A percentile compares a stretch with the other conserved stretches of the same genome.
Evolutionary conservation across 179 eudicot species (phyloP).

Genomic region (Silene vulgaris): DNA sequence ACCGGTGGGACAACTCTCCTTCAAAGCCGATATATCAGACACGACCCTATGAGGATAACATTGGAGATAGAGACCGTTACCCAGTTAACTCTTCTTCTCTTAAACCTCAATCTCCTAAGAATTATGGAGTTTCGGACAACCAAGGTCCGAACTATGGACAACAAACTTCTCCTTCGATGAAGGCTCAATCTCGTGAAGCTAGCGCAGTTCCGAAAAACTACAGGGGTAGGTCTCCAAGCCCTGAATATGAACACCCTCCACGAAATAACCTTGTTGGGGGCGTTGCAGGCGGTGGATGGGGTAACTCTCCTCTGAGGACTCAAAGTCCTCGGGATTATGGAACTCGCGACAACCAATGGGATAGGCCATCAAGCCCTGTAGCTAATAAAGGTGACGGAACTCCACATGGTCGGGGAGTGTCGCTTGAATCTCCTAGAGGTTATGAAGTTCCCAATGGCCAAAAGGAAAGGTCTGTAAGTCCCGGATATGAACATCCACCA

Average conservation of each 20-base stretch:
- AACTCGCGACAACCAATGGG: not conserved
- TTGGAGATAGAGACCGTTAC: not conserved
- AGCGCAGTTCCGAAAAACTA: not conserved
- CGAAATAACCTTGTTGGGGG: not conserved
- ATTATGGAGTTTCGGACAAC: conserved; percentile 14
- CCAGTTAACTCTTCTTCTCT: not conserved
- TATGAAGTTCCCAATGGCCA: not conserved
- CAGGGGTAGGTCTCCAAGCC: not conserved
- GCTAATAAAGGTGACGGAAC: not conserved
- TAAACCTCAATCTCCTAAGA: conserved; percentile 5
- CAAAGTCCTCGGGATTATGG: not conserved
- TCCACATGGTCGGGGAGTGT: not conserved
- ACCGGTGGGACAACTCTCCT: conserved; percentile 17
- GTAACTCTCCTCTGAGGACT: conserved; percentile 5
- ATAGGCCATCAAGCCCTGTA: not conserved
- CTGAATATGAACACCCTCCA: not conserved
- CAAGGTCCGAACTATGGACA: conserved; percentile 13
- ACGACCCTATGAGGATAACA: not conserved
- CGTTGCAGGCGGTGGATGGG: not conserved
- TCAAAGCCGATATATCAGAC: not conserved
- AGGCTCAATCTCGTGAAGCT: not conserved
- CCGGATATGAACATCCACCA: too few relatives aligned
- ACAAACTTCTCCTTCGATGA: not conserved
- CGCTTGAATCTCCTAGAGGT: not conserved
- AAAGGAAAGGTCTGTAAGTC: too few relatives aligned